Evolutionary conservation across 306 rosid species (phyloP).

Genomic region (Rosa multiflora): DNA sequence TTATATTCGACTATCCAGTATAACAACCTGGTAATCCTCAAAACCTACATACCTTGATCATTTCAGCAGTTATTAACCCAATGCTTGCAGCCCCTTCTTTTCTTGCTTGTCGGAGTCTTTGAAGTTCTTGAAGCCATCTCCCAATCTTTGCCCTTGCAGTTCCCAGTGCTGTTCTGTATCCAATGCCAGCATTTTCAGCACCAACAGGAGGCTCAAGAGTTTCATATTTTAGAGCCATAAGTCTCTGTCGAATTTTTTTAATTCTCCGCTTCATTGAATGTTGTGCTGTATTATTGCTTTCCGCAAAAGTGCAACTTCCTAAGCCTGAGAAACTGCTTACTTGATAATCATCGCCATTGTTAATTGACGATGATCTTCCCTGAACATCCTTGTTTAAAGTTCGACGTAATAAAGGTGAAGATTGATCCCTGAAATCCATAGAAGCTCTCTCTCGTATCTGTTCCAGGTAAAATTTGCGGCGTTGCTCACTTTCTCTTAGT

Average conservation of each 20-base stretch:
- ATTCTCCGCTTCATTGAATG: conserved; percentile 85
- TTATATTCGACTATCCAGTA: not conserved
- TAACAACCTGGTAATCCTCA: not conserved
- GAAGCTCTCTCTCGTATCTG: conserved; percentile 98
- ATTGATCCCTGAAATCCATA: conserved; percentile 95
- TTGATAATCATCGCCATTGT: conserved; percentile 64
- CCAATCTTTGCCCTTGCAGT: conserved; percentile 93
- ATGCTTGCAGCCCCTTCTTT: conserved; percentile 98
- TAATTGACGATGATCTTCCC: conserved; percentile 60
- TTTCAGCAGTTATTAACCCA: conserved; percentile 84
- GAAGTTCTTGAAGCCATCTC: conserved; percentile 98
- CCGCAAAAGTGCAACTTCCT: conserved; percentile 57
- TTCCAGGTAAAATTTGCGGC: conserved; percentile 88
- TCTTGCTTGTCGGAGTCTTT: conserved; percentile 95
- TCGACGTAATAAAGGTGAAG: conserved; percentile 85
- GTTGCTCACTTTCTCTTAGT: conserved; percentile 94
- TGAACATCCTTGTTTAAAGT: conserved; percentile 69
- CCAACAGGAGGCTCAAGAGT: conserved; percentile 72
- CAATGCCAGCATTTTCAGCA: conserved; percentile 84
- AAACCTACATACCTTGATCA: conserved; percentile 74
- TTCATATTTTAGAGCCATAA: conserved; percentile 95
- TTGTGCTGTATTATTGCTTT: conserved; percentile 59
- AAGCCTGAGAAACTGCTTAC: conserved; percentile 46
- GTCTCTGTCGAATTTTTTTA: conserved; percentile 91
- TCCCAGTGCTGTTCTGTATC: conserved; percentile 82